phyloP scores from a whole-genome alignment of 768 basidiomycete genomes.

The Naganishia vaughanmartiniae region DNA sequence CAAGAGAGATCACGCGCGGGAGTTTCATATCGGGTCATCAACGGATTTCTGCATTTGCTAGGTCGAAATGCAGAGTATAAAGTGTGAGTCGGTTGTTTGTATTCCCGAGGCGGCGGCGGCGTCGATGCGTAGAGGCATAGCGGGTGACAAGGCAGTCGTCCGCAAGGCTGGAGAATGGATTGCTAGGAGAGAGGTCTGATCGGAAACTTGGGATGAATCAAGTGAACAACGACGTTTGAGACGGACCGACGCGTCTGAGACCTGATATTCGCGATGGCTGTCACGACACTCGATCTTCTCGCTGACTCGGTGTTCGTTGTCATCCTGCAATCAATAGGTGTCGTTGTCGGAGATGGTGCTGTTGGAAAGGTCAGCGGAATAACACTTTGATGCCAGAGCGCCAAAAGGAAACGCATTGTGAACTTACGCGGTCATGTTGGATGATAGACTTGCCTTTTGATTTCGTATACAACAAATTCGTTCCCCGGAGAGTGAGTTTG shows the following conservation, averaged over 20 bases:
- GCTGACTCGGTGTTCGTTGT: background rate
- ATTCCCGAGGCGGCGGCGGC: background rate
- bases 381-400: slow-evolving; percentile 17
- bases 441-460: slow-evolving; percentile 90
- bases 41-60: background rate
- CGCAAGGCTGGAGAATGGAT: background rate
- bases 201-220: no score
- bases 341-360: slow-evolving; percentile 97
- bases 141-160: background rate
- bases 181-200: no score
- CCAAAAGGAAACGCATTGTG: background rate
- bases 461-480: slow-evolving; percentile 98
- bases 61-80: slow-evolving; percentile 12
- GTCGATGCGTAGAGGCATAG: background rate
- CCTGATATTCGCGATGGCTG: no score
- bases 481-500: slow-evolving; percentile 66
- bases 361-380: slow-evolving; percentile 78
- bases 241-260: no score
- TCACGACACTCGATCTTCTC: background rate
- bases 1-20: background rate
- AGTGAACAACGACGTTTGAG: no score
- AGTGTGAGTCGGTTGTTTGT: slow-evolving; percentile 29
- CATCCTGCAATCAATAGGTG: slow-evolving; percentile 62
- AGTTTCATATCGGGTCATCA: slow-evolving; percentile 42
- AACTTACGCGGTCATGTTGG: slow-evolving; percentile 7